Evolutionary conservation across 2,329 filamentous ascomycete genomes (phyloP).

Genomic region (Rutstroemia sp.): DNA sequence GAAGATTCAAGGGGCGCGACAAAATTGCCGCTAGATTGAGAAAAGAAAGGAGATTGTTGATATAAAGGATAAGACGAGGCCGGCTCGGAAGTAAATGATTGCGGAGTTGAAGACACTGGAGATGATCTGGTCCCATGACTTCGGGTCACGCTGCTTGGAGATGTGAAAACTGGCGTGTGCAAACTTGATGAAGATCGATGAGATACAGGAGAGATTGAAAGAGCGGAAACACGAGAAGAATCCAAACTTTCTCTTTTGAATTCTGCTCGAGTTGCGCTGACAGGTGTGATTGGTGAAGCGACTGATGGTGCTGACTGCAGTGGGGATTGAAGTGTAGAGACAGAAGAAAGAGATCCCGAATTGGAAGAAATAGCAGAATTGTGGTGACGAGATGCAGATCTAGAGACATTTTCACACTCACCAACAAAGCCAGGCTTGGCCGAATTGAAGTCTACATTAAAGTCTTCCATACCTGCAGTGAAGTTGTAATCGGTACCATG

Average conservation of each 20-base stretch:
- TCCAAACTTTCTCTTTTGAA: constrained; percentile 26
- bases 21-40: constrained; percentile 46
- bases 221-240: constrained; percentile 31
- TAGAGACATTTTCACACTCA: constrained; percentile 36
- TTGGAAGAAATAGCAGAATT: constrained; percentile 18
- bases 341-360: constrained; percentile 22
- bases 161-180: constrained; percentile 17
- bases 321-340: constrained; percentile 23
- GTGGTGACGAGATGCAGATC: constrained; percentile 26
- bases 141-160: constrained; percentile 18
- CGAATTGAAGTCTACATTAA: constrained; percentile 31
- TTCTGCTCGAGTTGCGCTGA: constrained; percentile 16
- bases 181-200: constrained; percentile 23
- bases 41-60: constrained; percentile 40
- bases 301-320: constrained; percentile 19
- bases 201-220: constrained; percentile 27
- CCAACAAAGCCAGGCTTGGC: constrained; percentile 38
- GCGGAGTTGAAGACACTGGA: constrained; percentile 11
- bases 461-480: constrained; percentile 31
- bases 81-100: constrained; percentile 16
- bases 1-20: constrained; percentile 43
- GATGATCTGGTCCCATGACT: constrained; percentile 20
- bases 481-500: constrained; percentile 27
- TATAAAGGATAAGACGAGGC: constrained; percentile 17
- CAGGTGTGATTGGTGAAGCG: constrained; percentile 25